Evolutionary conservation across 306 rosid species (phyloP), one percentile per base, ranked within the genome.

Genomic region (Pyrus betulifolia): DNA sequence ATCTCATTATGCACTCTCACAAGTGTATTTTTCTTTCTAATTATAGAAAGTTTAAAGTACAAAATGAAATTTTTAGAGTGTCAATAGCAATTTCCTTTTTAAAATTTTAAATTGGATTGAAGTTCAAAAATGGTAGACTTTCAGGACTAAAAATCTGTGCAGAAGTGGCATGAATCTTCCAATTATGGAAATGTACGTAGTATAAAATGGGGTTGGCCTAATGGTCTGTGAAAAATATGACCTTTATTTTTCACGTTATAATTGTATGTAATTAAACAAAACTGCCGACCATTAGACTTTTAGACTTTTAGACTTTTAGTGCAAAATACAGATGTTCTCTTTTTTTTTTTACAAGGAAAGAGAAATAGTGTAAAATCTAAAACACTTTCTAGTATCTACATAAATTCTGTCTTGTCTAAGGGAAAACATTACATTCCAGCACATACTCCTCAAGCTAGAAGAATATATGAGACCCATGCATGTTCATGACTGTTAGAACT

Each of bases 301-400:
- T 6, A 38, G 42, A 38, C 9, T 6, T 35, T 35, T 6, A 6
- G 40, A 35, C 85, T 84, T 89, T 81, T 83, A 83, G 84, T 83
- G 87, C 82, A 79, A 75, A 55, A 83, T 81, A 83, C 84, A 85
- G 87, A 82, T 87, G 77, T 74, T 63, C 84, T 83, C 70, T 68
- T 33, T 33, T 22, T 22, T 22, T 58, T 23, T 14, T 61, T 14
- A 4, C 25, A 22, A 22, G 25, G 14, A 58, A 23, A 22, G 63
- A 58, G 23, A 11, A 58, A 3, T 58, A 22, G 28, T 12, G 27
- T 44, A 15, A 49, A 5, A 46, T 46, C 55, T 49, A 1, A 49
- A 15, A 49, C 55, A 49, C 55, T 45, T 74, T 69, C 67, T 46
- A 46, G 70, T 77, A 63, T 80, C 84, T 88, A 72, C 76, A 72